phyloP scores from a whole-genome alignment of 2,329 filamentous ascomycete species.

The Trichoderma sp. region DNA sequence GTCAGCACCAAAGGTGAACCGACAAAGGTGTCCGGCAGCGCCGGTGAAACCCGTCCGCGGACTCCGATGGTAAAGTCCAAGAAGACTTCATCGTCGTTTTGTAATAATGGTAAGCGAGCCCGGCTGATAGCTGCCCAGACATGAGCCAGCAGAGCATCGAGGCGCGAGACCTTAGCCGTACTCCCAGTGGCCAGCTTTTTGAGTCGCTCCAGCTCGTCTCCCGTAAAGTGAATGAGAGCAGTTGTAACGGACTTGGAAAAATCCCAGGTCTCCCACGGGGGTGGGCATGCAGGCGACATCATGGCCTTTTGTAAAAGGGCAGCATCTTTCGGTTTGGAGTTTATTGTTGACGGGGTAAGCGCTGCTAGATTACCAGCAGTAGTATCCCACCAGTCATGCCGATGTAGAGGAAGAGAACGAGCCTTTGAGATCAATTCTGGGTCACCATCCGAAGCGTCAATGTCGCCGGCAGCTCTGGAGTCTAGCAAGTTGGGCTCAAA shows the following conservation, averaged over 20 bases:
- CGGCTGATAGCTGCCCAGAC: background rate
- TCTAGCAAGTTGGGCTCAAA: background rate
- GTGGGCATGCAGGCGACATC: background rate
- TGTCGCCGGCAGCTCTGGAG: background rate
- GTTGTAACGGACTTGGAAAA: background rate
- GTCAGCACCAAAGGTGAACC: background rate
- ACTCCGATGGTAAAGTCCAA: background rate
- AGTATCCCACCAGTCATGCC: background rate
- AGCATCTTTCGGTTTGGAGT: background rate
- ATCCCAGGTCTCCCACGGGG: background rate
- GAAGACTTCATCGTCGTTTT: background rate
- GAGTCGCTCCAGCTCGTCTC: background rate
- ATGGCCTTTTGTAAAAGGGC: background rate
- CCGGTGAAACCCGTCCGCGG: background rate
- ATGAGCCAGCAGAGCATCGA: background rate
- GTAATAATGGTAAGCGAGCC: background rate
- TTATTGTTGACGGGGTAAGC: background rate
- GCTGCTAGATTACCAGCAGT: background rate
- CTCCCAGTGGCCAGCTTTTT: background rate
- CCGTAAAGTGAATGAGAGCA: background rate
- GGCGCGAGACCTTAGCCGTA: background rate
- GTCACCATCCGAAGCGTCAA: background rate
- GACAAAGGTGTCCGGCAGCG: background rate
- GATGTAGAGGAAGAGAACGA: background rate
- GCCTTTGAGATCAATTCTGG: background rate